Percentiles rank a stretch among this genome's conserved stretches.
Evolutionary conservation across 192 early-diverging fungal species (phyloP).

Genomic region (Neocallimastix lanati): DNA sequence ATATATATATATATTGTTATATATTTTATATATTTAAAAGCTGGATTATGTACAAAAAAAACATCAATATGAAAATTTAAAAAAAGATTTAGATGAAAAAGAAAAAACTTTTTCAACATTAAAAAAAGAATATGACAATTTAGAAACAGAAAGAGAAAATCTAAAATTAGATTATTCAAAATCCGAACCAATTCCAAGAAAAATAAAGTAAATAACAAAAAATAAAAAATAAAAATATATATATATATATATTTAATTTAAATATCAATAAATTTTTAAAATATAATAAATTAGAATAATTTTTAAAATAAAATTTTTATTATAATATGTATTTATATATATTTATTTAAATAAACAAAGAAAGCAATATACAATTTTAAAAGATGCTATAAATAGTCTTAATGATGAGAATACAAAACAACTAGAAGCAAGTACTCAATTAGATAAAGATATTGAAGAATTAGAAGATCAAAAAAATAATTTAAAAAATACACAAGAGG

Average conservation of each 20-base stretch:
- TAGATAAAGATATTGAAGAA: constrained; percentile 34
- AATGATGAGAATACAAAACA: constrained; percentile 38
- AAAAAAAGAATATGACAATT: constrained; percentile 26
- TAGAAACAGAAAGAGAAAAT: constrained; percentile 34
- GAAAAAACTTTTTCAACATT: constrained; percentile 28
- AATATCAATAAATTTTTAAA: too few species aligned
- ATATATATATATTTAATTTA: too few species aligned
- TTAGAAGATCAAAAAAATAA: constrained; percentile 25
- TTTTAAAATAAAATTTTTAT: too few species aligned
- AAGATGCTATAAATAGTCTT: constrained; percentile 30
- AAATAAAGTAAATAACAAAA: constrained; percentile 33
- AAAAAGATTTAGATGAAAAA: constrained; percentile 47
- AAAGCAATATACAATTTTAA: constrained; percentile 34
- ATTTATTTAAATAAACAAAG: too few species aligned
- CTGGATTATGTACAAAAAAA: constrained; percentile 34
- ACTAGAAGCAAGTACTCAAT: constrained; percentile 17
- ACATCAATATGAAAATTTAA: constrained; percentile 40
- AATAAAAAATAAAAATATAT: too few species aligned
- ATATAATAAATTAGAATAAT: too few species aligned
- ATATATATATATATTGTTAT: too few species aligned
- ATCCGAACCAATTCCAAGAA: constrained; percentile 35
- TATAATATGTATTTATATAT: constrained; percentile 1
- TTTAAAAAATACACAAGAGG: constrained; percentile 27
- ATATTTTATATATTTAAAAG: too few species aligned
- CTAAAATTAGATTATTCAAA: constrained; percentile 26